Evolutionary conservation across 768 basidiomycete species (phyloP), one percentile per base, ranked within the genome.

Genomic region (Agaricus subrufescens): DNA sequence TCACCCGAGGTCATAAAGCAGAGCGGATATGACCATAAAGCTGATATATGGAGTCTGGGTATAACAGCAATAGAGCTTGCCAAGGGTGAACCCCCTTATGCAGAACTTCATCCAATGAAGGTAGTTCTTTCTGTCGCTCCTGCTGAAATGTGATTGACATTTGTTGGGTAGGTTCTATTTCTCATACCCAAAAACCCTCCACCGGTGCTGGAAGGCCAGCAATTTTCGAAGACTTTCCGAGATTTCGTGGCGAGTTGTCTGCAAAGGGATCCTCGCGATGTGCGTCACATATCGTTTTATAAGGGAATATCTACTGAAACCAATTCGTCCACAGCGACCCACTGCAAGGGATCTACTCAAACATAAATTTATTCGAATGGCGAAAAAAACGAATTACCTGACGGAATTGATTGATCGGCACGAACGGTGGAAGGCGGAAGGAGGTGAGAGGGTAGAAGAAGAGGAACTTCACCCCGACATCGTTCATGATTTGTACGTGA

Each of bases 1-100:
- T 94, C 93, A 6, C 97, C 97, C 5, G 97, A 99, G 67, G 95
- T 98, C 25, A 99, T 99, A 76, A 98, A 98, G 69, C 97, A 99
- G 73, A 96, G 94, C 55, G 97, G 97, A 3, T 99, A 99, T 71
- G 97, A 98, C 65, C 90, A 95, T 69, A 98, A 98, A 68, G 97
- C 97, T 14, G 97, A 99, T 70, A 98, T 99, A 48, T 99, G 97
- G 97, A 93, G 90, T 70, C 73, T 99, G 60, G 97, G 96, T 12
- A 96, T 96, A 63, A 99, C 97, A 6, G 91, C 94, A 30, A 98
- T 98, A 62, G 97, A 99, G 69, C 78, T 99, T 63, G 97, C 97
- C 1, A 95, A 89, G 70, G 96, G 96, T 29, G 96, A 98, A 67
- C 97, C 97, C 38, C 97, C 97, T 2, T 98, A 98, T 66, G 96